Evolutionary conservation across 139 green algal genomes (phyloP).

Genomic region (Chlamydomonas sp.): DNA sequence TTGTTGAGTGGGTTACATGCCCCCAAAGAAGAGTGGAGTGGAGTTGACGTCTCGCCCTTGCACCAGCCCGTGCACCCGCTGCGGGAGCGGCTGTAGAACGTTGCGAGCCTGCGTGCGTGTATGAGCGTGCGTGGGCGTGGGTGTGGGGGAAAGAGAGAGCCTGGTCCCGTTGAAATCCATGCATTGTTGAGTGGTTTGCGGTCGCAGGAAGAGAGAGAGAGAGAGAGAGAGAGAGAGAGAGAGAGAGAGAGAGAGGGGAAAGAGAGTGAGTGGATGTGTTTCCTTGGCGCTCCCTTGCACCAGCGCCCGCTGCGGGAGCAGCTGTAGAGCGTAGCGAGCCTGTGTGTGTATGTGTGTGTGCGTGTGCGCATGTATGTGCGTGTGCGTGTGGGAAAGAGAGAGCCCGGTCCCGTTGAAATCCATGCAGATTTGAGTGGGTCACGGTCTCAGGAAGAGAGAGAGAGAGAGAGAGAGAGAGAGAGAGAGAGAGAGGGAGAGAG

Average conservation of each 20-base stretch:
- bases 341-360: conserved; percentile 12
- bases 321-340: neutral
- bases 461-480: too few relatives aligned
- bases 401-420: neutral
- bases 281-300: neutral
- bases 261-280: neutral
- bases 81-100: conserved; percentile 90
- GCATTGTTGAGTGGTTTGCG: too few relatives aligned
- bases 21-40: conserved; percentile 67
- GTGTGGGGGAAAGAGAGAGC: neutral
- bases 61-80: conserved; percentile 91
- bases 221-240: too few relatives aligned
- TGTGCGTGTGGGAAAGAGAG: neutral
- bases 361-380: too few relatives aligned
- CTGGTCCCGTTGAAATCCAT: neutral
- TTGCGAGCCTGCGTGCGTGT: conserved; percentile 65
- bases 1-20: too few relatives aligned
- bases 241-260: too few relatives aligned
- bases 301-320: too few relatives aligned
- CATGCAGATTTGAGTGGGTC: too few relatives aligned
- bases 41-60: conserved; percentile 91
- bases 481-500: too few relatives aligned
- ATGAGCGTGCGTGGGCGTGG: neutral
- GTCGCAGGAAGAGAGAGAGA: too few relatives aligned
- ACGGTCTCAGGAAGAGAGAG: too few relatives aligned